phyloP scores from a whole-genome alignment of 352 stramenopile species.

The Globisporangium nodosum region DNA sequence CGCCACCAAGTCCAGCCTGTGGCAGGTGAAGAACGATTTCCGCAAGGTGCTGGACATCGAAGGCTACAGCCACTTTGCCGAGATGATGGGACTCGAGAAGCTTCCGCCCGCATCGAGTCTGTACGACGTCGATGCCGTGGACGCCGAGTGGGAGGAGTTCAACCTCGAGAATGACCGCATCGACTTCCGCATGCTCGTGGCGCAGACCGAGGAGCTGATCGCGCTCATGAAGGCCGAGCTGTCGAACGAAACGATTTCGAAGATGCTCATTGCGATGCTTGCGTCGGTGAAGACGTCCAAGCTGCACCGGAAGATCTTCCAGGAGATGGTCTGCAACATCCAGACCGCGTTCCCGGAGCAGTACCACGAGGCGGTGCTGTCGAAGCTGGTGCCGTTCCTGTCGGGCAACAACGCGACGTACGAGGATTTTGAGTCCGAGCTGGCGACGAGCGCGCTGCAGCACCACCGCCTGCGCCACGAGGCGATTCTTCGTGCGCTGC shows the following conservation, averaged over 20 bases:
- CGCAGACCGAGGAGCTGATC: conserved; percentile 59
- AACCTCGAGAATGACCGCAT: conserved; percentile 85
- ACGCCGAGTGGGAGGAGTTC: conserved; percentile 84
- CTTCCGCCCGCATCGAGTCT: conserved; percentile 6
- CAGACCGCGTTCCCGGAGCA: conserved; percentile 66
- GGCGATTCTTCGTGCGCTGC: conserved; percentile 65
- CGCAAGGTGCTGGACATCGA: conserved; percentile 76
- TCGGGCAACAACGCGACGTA: conserved; percentile 74
- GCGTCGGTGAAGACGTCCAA: conserved; percentile 83
- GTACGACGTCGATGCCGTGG: conserved; percentile 31
- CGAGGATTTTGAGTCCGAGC: conserved; percentile 62
- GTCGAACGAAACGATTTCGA: conserved; percentile 70
- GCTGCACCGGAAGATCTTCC: conserved; percentile 84
- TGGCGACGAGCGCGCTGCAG: conserved; percentile 52
- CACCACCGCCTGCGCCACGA: conserved; percentile 81
- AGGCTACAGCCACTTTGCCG: conserved; percentile 57
- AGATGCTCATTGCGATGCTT: conserved; percentile 82
- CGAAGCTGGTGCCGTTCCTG: conserved; percentile 69
- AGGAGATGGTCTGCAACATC: conserved; percentile 86
- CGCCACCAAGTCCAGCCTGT: conserved; percentile 64
- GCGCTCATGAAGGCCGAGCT: conserved; percentile 58
- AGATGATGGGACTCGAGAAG: conserved; percentile 72
- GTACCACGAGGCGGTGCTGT: conserved; percentile 56
- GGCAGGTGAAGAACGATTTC: conserved; percentile 81
- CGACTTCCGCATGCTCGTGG: conserved; percentile 77